Conservation (phyloP, 129 eudicot genomes). For the Gnaphalium uliginosum region DNA sequence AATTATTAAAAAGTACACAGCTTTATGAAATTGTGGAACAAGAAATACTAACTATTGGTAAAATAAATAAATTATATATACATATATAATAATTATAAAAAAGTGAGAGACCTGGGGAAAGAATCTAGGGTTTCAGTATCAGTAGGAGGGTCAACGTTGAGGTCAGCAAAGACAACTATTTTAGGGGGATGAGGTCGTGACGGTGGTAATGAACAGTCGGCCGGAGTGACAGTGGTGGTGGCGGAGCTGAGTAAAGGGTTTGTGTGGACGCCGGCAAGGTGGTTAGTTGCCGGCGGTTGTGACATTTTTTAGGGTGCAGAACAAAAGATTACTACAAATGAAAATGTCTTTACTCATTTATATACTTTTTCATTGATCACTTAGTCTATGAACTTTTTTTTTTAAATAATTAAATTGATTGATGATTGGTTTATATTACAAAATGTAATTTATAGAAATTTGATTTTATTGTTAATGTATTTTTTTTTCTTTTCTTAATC, state of each 20-base stretch:
- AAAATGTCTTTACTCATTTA: too few species aligned
- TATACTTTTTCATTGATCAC: too few species aligned
- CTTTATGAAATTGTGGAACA: too few species aligned
- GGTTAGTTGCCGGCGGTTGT: constrained; percentile 37
- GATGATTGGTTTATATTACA: too few species aligned
- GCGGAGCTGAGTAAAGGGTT: constrained; percentile 27
- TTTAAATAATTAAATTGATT: too few species aligned
- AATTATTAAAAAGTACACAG: too few species aligned
- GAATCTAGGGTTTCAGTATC: constrained; percentile 58
- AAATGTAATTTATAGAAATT: too few species aligned
- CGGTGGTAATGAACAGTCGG: background rate
- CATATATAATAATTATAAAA: background rate
- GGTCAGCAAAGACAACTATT: constrained; percentile 68
- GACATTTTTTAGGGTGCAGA: constrained; percentile 36
- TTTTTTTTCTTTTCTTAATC: too few species aligned
- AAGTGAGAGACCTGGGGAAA: constrained; percentile 39
- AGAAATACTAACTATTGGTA: background rate
- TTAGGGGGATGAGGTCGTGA: constrained; percentile 42
- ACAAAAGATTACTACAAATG: too few species aligned
- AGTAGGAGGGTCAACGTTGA: constrained; percentile 90
- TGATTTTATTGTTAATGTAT: too few species aligned
- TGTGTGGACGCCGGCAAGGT: constrained; percentile 30
- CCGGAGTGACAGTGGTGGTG: constrained; percentile 16
- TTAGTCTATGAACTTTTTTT: too few species aligned
- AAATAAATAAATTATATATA: background rate